Conservation (phyloP, 805 yeast genomes). For the Candida dajiaensis region DNA sequence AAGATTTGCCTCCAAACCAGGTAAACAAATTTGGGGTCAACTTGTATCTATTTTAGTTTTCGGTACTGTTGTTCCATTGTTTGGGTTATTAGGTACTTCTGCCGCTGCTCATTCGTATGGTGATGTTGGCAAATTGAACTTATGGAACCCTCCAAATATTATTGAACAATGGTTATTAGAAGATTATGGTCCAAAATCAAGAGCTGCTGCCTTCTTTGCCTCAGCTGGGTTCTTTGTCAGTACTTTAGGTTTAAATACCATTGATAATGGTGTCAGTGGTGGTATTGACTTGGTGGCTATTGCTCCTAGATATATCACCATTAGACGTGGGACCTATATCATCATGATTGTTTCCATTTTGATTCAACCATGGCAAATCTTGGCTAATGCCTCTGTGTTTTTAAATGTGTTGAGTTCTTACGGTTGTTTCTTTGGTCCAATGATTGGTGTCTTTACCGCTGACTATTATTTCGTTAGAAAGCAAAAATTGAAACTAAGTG, state of each 20-base stretch:
- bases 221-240: slow-evolving; percentile 28
- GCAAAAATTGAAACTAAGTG: slow-evolving; percentile 32
- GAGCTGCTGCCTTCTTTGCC: slow-evolving; percentile 45
- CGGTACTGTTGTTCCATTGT: slow-evolving; percentile 39
- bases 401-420: slow-evolving; percentile 19
- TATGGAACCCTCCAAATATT: slow-evolving; percentile 44
- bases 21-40: slow-evolving; percentile 34
- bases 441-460: slow-evolving; percentile 32
- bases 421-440: slow-evolving; percentile 39
- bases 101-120: slow-evolving; percentile 36
- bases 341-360: slow-evolving; percentile 66
- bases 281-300: slow-evolving; percentile 45
- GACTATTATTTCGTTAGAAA: slow-evolving; percentile 33
- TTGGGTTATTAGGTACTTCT: slow-evolving; percentile 41
- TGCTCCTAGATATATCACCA: slow-evolving; percentile 51
- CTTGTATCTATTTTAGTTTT: slow-evolving; percentile 29
- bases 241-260: slow-evolving; percentile 31
- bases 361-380: slow-evolving; percentile 66
- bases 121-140: slow-evolving; percentile 19
- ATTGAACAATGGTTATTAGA: slow-evolving; percentile 35
- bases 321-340: slow-evolving; percentile 57
- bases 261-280: slow-evolving; percentile 40
- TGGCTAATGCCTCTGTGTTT: slow-evolving; percentile 23
- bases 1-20: slow-evolving; percentile 33
- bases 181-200: slow-evolving; percentile 30